Base-by-base conservation (phyloP, 208 protist species). In the Spongospora subterranea region DNA sequence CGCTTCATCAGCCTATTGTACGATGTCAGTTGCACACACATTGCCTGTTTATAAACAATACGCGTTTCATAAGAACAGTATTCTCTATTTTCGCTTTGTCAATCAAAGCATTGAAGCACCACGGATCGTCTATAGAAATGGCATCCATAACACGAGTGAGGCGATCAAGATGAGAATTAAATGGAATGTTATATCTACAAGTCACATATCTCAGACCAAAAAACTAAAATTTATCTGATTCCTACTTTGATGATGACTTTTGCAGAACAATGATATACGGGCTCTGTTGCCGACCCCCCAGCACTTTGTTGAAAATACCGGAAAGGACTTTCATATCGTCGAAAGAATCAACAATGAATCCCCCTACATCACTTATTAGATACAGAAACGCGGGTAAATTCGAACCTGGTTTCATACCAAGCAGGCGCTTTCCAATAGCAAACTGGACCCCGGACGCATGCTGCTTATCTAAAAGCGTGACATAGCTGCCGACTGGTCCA, bases 201-300 rank as follows among this genome's bases (percentile, higher is more conserved):
- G 35, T 24, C 24, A 6, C 6, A 60, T 60, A 60, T 24, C 6
- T 82, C 6, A 43, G 6, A 6, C 11, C 71, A 82, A 20, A 40
- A 6, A 6, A 82, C n/a, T n/a, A 82, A 6, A 82, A 35, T 82
- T 45, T 39, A 6, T 20, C 71, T 20, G 17, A 82, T 6, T 17
- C 6, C 17, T 82, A 82, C 71, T 35, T 82, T 6, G n/a, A 43
- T 20, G 71, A 40, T 35, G 71, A 35, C 35, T 43, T 82, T n/a
- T 82, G 6, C 71, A 82, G 17, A 82, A 82, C 71, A 82, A 82
- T 43, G n/a, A 82, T 82, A 43, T 40, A 82, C 6, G 71, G 71
- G 40, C 6, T 45, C 35, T 43, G 17, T 82, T 35, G 6, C 17
- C 17, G 71, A 45, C 50, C 24, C 6, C 71, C 17, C 6, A 39